Percentiles rank a stretch among this genome's conserved stretches.
Conservation (phyloP, 768 basidiomycete species). For the Xerocomellus dryophilus region DNA sequence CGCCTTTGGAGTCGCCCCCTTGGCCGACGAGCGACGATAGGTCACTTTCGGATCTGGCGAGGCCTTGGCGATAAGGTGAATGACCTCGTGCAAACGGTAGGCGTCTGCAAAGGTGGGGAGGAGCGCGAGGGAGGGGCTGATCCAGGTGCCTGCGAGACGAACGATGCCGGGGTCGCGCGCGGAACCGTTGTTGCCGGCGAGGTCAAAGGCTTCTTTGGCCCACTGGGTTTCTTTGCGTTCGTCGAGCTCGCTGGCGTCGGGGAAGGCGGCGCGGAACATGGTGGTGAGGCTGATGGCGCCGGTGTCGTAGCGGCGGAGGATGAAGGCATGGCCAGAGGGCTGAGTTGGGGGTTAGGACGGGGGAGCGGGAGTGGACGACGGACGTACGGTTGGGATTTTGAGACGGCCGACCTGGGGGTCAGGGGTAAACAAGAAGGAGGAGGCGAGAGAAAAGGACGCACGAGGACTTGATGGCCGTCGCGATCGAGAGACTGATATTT, state of each 20-base stretch:
- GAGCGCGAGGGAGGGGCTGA: constrained; percentile 60
- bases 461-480: constrained; percentile 84
- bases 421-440: constrained; percentile 8
- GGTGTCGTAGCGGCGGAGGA: constrained; percentile 91
- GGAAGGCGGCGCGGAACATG: constrained; percentile 96
- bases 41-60: constrained; percentile 71
- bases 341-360: constrained; percentile 32
- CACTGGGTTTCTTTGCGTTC: constrained; percentile 80
- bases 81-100: constrained; percentile 62
- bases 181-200: constrained; percentile 73
- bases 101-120: constrained; percentile 53
- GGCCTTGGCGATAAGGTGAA: constrained; percentile 66
- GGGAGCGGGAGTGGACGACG: constrained; percentile 2
- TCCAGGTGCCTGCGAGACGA: constrained; percentile 89
- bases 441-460: constrained; percentile 33
- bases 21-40: constrained; percentile 67
- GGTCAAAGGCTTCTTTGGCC: constrained; percentile 79
- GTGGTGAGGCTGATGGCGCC: constrained; percentile 90
- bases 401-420: constrained; percentile 71
- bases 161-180: constrained; percentile 55
- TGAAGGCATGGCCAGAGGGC: constrained; percentile 85
- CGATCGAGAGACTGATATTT: constrained; percentile 91
- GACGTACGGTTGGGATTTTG: constrained; percentile 83
- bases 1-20: constrained; percentile 30
- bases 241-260: constrained; percentile 68